Evolutionary conservation across 768 basidiomycete species (phyloP).

Genomic region (Boletus barrowsii): DNA sequence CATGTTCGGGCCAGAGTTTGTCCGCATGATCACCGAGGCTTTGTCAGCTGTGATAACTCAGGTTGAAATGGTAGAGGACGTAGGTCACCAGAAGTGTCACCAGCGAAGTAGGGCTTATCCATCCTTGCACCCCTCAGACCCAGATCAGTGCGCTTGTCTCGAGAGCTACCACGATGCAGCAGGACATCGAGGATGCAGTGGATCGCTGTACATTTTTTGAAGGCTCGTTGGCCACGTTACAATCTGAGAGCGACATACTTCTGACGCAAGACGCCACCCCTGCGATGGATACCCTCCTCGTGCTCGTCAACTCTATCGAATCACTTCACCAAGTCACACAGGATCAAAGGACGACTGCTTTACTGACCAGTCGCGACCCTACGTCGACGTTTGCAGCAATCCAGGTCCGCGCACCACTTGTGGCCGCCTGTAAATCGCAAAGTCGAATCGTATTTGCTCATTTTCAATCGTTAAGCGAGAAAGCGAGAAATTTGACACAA

Average conservation of each 20-base stretch:
- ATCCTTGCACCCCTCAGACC: neutral
- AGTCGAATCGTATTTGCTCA: slow-evolving; percentile 3
- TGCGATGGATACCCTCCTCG: slow-evolving; percentile 7
- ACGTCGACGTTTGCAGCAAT: slow-evolving; percentile 2
- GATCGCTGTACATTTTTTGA: slow-evolving; percentile 2
- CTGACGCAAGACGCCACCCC: neutral
- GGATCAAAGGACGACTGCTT: neutral
- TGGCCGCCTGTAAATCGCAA: slow-evolving; percentile 6
- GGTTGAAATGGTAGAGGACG: neutral
- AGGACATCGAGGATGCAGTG: slow-evolving; percentile 3
- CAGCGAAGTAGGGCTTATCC: neutral
- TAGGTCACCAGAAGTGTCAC: neutral
- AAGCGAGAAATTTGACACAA: slow-evolving; percentile 8
- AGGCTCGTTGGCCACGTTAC: neutral
- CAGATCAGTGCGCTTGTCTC: slow-evolving; percentile 2
- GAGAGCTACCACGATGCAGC: slow-evolving; percentile 1
- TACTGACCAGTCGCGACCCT: neutral
- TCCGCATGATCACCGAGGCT: no score
- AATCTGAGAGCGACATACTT: slow-evolving; percentile 3
- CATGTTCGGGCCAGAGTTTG: neutral
- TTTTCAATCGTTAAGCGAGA: slow-evolving; percentile 6
- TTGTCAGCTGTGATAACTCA: neutral
- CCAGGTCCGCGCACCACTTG: neutral
- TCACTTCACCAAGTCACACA: slow-evolving; percentile 3
- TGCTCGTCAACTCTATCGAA: slow-evolving; percentile 4